phyloP scores from a whole-genome alignment of 345 rosid species.

The Microthlaspi erraticum region DNA sequence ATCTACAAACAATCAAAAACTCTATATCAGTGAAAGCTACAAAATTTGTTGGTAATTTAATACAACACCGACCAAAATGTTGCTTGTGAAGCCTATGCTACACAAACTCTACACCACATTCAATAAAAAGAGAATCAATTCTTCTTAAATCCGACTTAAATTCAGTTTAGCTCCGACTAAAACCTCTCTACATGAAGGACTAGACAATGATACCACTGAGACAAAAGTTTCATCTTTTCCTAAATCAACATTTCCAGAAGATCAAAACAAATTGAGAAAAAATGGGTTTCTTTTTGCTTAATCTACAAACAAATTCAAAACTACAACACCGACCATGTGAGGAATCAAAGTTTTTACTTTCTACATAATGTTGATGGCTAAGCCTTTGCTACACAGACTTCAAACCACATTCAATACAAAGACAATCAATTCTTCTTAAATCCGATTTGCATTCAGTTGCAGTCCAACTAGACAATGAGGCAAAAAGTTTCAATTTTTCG shows the following conservation, averaged over 20 bases:
- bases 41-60: background rate
- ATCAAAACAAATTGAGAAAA: background rate
- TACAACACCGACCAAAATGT: background rate
- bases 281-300: background rate
- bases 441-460: background rate
- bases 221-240: background rate
- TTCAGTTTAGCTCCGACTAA: background rate
- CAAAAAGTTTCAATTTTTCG: too few species aligned
- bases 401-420: slow-evolving; percentile 6
- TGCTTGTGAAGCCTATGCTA: background rate
- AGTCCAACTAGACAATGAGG: too few species aligned
- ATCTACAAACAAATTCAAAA: too few species aligned
- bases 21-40: background rate
- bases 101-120: slow-evolving; percentile 23
- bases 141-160: background rate
- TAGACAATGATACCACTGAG: slow-evolving; percentile 5
- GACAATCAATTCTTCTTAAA: background rate
- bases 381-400: slow-evolving; percentile 10
- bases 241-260: slow-evolving; percentile 13
- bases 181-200: background rate
- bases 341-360: background rate
- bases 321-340: background rate
- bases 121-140: background rate
- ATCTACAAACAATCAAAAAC: slow-evolving; percentile 54
- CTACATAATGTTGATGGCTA: background rate